A percentile compares a stretch with the other conserved stretches of the same genome.
Conservation (phyloP, 2,329 filamentous ascomycete genomes). For the Scedosporium aurantiacum region DNA sequence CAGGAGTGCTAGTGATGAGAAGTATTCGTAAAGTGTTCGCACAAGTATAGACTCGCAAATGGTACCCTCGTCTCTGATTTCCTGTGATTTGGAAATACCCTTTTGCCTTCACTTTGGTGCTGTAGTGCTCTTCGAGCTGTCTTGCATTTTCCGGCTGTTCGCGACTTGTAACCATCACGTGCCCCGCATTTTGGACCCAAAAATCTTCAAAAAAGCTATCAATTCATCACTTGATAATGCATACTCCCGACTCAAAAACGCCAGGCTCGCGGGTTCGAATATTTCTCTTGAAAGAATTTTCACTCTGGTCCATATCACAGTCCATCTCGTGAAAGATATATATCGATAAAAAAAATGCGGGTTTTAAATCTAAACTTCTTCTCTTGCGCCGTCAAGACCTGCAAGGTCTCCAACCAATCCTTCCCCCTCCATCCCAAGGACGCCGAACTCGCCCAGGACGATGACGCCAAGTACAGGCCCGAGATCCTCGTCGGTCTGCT, state of each 20-base stretch:
- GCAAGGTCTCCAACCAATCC: conserved; percentile 68
- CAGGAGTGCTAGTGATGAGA: conserved; percentile 1
- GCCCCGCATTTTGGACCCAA: not conserved
- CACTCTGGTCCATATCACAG: too few relatives aligned
- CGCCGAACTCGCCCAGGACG: conserved; percentile 76
- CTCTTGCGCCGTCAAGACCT: conserved; percentile 89
- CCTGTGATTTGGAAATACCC: too few relatives aligned
- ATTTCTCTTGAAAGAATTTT: not conserved
- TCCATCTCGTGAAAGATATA: not conserved
- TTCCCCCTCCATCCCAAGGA: conserved; percentile 91
- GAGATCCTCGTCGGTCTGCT: conserved; percentile 76
- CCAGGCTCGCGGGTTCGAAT: not conserved
- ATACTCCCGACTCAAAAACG: not conserved
- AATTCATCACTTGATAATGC: not conserved
- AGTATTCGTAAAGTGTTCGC: conserved; percentile 4
- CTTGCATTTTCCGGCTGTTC: not conserved
- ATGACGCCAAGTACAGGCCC: conserved; percentile 72
- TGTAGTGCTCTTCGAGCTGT: not conserved
- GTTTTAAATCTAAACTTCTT: conserved; percentile 92
- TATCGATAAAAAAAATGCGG: conserved; percentile 54
- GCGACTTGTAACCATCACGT: not conserved
- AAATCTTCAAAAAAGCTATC: conserved; percentile 6
- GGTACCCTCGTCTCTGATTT: not conserved
- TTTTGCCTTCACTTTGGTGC: not conserved
- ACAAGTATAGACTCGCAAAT: not conserved